These are phyloP conservation scores for Annona cherimola DNA, from an alignment of 164 flowering plant genomes.

Conservation along the genomic window DNA sequence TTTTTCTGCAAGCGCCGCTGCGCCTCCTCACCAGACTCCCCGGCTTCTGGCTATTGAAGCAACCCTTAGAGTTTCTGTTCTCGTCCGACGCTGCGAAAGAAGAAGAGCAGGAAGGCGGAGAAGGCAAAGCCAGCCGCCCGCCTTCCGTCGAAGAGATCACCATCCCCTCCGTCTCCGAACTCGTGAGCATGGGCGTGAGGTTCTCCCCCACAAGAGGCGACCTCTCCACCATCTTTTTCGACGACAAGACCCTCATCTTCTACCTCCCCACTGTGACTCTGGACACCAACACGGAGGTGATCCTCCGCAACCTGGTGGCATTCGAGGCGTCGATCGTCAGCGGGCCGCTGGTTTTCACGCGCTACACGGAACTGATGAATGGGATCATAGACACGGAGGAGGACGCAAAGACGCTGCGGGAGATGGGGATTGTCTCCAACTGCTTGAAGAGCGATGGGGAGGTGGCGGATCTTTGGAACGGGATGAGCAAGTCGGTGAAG, in stretches of 20 bases:
- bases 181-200: not conserved
- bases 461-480: constrained; percentile 14
- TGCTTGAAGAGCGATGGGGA: constrained; percentile 14
- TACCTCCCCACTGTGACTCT: constrained; percentile 9
- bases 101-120: not conserved
- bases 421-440: constrained; percentile 14
- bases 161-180: constrained; percentile 11
- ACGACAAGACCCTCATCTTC: constrained; percentile 1
- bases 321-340: constrained; percentile 14
- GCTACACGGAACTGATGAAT: constrained; percentile 23
- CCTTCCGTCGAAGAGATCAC: constrained; percentile 11
- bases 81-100: not conserved
- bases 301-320: constrained; percentile 20
- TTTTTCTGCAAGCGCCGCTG: too few relatives aligned
- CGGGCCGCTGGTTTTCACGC: constrained; percentile 18
- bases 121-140: not conserved
- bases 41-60: not conserved
- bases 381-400: constrained; percentile 23
- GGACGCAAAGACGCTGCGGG: constrained; percentile 17
- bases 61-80: not conserved
- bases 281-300: constrained; percentile 11
- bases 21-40: constrained; percentile 3
- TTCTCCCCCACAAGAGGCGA: constrained; percentile 3
- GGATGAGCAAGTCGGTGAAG: constrained; percentile 15
- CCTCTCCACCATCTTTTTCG: constrained; percentile 6